These are phyloP conservation scores for Hapsidospora chrysogenum DNA, from an alignment of 495 filamentous ascomycete species.

Conservation along the genomic window DNA sequence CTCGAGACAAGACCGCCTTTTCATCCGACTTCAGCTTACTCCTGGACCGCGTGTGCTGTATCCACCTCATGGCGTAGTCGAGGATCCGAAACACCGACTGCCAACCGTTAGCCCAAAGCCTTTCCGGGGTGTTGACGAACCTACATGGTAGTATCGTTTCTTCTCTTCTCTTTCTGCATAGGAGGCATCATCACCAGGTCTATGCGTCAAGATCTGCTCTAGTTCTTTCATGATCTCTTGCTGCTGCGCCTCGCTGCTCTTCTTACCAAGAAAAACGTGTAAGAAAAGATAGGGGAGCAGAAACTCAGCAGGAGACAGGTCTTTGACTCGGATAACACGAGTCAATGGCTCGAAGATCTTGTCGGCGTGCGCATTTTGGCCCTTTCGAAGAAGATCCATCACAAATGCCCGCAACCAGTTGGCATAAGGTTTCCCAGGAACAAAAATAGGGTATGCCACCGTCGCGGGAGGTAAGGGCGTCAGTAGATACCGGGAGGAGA, in stretches of 20 bases:
- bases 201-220: slow-evolving; percentile 46
- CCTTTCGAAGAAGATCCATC: slow-evolving; percentile 62
- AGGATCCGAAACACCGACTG: slow-evolving; percentile 80
- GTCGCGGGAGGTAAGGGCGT: slow-evolving; percentile 35
- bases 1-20: slow-evolving; percentile 15
- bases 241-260: slow-evolving; percentile 45
- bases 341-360: slow-evolving; percentile 66
- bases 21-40: slow-evolving; percentile 13
- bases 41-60: slow-evolving; percentile 53
- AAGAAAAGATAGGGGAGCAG: slow-evolving; percentile 70
- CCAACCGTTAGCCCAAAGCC: background rate
- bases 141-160: slow-evolving; percentile 70
- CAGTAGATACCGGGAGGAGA: slow-evolving; percentile 65
- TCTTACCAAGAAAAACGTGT: slow-evolving; percentile 51
- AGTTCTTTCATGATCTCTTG: slow-evolving; percentile 57
- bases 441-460: slow-evolving; percentile 64
- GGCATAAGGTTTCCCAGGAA: slow-evolving; percentile 42
- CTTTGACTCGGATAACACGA: slow-evolving; percentile 65
- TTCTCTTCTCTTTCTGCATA: slow-evolving; percentile 45
- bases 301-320: slow-evolving; percentile 70
- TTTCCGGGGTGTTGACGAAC: slow-evolving; percentile 5
- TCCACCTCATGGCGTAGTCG: slow-evolving; percentile 82
- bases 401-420: slow-evolving; percentile 68
- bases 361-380: slow-evolving; percentile 46
- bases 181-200: slow-evolving; percentile 34